Base-by-base conservation (phyloP, 1,284 basidiomycete species). In the Tausonia pullulans region DNA sequence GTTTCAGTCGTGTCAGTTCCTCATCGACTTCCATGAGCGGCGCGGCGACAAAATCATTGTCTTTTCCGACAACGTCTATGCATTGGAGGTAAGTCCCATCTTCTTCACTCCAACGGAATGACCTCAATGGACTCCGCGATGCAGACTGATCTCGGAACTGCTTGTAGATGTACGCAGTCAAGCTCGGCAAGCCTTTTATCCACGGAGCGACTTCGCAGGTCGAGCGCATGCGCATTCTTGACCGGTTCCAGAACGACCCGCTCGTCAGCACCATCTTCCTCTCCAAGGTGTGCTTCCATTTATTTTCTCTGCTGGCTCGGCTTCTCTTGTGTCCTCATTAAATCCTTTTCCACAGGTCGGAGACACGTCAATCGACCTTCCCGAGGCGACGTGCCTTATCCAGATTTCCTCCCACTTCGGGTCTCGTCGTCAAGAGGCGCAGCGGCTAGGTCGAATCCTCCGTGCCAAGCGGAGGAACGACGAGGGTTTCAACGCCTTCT, bases 371-470 rank as follows among this genome's bases (percentile, higher is more conserved):
- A 98, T 99, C 75, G 96, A 98, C 80, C 79, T 99, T 62, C 96
- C 96, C 41, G 96, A 98, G 79, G 96, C 96, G 59, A 98, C 96
- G 6, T 98, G 96, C 77, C 83, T 99, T 68, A 98, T 99, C 70
- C 96, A 98, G 79, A 98, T 99, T 70, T 97, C 93, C n/a, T 96
- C 93, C 14, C 96, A 99, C 78, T 99, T 98, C 77, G 96, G 96
- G 40, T 98, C 95, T 51, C 87, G 96, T 68, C 82, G 96, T 69
- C 96, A 99, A 78, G 96, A 99, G 77, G 96, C 96, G 5, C 96
- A 98, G 75, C 83, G 96, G 67, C 79, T 98, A 59, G 54, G 55
- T 52, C 90, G 93, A 61, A 98, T 99, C 71, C 79, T 99, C 62
- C 87, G 96, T 67, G 96, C 96, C 8, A 99, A 99, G 77, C 83